phyloP scores from a whole-genome alignment of 257 asterid genomes.

The Solanum chilense region DNA sequence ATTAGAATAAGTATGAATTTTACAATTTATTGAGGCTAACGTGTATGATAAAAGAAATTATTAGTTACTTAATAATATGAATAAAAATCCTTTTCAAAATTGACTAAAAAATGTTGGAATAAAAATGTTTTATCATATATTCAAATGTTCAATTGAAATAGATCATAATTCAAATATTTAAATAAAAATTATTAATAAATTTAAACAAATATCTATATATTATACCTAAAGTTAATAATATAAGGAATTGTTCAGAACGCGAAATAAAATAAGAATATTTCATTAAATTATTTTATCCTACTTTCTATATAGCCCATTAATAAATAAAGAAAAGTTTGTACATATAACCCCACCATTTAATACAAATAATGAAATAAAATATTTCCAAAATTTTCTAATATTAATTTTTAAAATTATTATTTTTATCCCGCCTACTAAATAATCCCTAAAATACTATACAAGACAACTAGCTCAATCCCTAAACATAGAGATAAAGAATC shows the following conservation, averaged over 20 bases:
- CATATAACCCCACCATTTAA: neutral
- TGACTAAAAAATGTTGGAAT: neutral
- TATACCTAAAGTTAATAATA: neutral
- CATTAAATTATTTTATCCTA: neutral
- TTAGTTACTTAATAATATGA: neutral
- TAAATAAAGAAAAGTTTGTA: neutral
- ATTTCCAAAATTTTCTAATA: neutral
- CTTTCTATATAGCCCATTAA: neutral
- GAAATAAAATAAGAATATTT: neutral
- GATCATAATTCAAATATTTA: neutral
- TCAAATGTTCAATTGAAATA: neutral
- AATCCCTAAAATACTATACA: neutral
- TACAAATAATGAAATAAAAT: neutral
- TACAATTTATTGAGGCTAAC: neutral
- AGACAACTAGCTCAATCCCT: neutral
- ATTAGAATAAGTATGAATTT: neutral
- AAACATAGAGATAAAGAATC: neutral
- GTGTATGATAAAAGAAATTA: neutral
- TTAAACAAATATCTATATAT: neutral
- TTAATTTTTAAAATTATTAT: neutral
- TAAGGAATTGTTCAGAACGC: neutral
- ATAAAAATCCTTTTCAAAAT: neutral
- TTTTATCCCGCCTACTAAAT: too few species aligned
- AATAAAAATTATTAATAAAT: neutral
- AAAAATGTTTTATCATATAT: neutral